A percentile compares a stretch with the other conserved stretches of the same genome.
phyloP scores from a whole-genome alignment of 2,329 filamentous ascomycete genomes.

The Fusarium caatingaense region DNA sequence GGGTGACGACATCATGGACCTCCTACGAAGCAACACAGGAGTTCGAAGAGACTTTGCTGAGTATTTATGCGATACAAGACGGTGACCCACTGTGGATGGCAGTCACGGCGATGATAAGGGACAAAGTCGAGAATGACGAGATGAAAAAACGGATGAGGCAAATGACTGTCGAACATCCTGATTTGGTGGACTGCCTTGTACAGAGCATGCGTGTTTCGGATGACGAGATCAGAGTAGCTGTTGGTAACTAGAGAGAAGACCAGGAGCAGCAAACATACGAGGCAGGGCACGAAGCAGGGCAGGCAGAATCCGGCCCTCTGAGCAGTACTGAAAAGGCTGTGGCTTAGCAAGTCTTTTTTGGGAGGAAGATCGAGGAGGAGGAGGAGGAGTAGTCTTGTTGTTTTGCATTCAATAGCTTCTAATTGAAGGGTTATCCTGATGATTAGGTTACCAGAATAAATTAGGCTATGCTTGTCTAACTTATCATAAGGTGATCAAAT shows the following conservation, averaged over 20 bases:
- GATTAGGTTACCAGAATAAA: background rate
- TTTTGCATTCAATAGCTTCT: too few species aligned
- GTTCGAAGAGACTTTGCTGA: conserved; percentile 25
- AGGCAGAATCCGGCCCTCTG: too few species aligned
- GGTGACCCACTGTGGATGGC: conserved; percentile 24
- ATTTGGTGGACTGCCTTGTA: conserved; percentile 21
- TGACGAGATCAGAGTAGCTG: background rate
- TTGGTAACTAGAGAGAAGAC: background rate
- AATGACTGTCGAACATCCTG: conserved; percentile 9
- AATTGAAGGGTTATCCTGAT: background rate
- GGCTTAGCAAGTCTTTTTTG: too few species aligned
- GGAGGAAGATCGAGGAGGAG: too few species aligned
- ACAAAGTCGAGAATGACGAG: background rate
- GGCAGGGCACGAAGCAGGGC: too few species aligned
- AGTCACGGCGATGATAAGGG: conserved; percentile 27
- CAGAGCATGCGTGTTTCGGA: background rate
- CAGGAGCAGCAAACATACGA: background rate
- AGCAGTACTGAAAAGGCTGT: too few species aligned
- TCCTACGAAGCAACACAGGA: conserved; percentile 14
- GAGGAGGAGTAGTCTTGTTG: too few species aligned
- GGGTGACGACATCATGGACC: conserved; percentile 1
- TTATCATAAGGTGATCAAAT: too few species aligned
- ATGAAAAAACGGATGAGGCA: conserved; percentile 22
- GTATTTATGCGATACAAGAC: conserved; percentile 9
- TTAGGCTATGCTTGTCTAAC: background rate